A percentile compares a stretch with the other conserved stretches of the same genome.
phyloP scores from a whole-genome alignment of 306 rosid genomes.

The Vachellia collinsii region DNA sequence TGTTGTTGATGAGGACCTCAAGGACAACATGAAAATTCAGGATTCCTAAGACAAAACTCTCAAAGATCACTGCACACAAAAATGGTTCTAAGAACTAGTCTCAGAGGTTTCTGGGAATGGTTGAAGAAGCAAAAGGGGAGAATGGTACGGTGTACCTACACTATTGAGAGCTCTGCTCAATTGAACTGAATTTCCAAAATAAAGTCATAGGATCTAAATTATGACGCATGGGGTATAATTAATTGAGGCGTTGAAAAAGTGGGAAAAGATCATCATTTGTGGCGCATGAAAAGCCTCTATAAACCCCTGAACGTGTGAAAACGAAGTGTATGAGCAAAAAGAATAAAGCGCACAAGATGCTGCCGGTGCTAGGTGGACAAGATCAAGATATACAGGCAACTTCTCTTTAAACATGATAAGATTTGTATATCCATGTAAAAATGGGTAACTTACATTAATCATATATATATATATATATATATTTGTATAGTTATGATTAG shows the following conservation, averaged over 20 bases:
- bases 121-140: not conserved
- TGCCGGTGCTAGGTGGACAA: constrained; percentile 1
- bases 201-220: not conserved
- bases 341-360: constrained; percentile 4
- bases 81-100: not conserved
- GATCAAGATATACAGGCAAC: not conserved
- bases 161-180: constrained; percentile 2
- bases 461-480: not conserved
- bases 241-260: not conserved
- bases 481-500: too few species aligned
- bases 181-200: constrained; percentile 17
- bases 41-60: not conserved
- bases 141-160: not conserved
- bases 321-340: constrained; percentile 21
- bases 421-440: not conserved
- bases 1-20: not conserved
- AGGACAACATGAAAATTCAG: not conserved
- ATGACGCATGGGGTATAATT: not conserved
- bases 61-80: not conserved
- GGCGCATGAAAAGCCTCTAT: not conserved
- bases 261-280: not conserved
- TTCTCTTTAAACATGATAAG: not conserved
- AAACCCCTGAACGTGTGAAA: constrained; percentile 14
- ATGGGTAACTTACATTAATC: not conserved
- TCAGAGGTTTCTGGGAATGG: not conserved